Conservation (phyloP, 441 rosid species). For the Populus hybrid region DNA sequence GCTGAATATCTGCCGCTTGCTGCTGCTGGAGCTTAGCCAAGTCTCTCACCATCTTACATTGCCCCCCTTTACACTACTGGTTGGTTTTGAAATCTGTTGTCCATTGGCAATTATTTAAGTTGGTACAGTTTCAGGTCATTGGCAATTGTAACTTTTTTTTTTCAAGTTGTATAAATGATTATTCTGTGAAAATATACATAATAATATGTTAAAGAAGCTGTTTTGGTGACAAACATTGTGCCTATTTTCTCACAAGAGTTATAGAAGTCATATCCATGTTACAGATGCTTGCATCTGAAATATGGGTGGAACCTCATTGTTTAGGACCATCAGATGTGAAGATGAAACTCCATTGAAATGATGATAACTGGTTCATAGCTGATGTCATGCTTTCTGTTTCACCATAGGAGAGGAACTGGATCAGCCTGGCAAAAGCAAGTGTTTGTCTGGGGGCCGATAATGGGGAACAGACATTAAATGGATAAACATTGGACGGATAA, state of each 20-base stretch:
- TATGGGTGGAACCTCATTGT: neutral
- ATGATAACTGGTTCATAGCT: neutral
- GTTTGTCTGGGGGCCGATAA: no score
- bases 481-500: no score
- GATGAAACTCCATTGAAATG: neutral
- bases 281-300: neutral
- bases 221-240: neutral
- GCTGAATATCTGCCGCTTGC: slow-evolving; percentile 10
- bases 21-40: slow-evolving; percentile 7
- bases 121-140: slow-evolving; percentile 12
- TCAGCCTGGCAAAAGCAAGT: no score
- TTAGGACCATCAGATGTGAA: neutral
- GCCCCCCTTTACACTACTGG: slow-evolving; percentile 1
- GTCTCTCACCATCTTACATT: slow-evolving; percentile 5
- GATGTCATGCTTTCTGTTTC: neutral
- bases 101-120: slow-evolving; percentile 17
- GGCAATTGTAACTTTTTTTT: slow-evolving; percentile 14
- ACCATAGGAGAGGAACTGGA: neutral
- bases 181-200: slow-evolving; percentile 9
- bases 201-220: neutral
- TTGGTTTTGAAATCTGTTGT: slow-evolving; percentile 18
- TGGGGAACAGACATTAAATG: no score
- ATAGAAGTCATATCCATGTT: neutral
- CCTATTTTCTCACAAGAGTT: neutral
- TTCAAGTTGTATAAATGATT: slow-evolving; percentile 21